These are phyloP conservation scores for Colletotrichum lentis DNA, from an alignment of 2,329 filamentous ascomycete species.

Conservation along the genomic window DNA sequence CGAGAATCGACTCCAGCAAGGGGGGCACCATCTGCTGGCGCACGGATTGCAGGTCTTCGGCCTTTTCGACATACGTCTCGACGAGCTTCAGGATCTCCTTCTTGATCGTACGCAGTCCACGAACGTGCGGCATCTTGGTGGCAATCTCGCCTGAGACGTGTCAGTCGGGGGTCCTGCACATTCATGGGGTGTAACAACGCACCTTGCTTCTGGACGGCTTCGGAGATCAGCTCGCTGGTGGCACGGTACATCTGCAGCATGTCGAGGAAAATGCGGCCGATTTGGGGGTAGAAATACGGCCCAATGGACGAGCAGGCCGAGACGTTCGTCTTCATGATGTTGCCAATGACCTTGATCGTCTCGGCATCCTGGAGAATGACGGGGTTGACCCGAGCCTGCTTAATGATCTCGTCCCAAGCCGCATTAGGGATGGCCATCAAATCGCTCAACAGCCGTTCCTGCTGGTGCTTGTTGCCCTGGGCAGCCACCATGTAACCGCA, in stretches of 20 bases:
- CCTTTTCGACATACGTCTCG: conserved; percentile 97
- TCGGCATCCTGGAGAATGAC: conserved; percentile 88
- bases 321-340: conserved; percentile 99
- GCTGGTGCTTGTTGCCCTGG: conserved; percentile 92
- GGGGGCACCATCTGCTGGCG: conserved; percentile 95
- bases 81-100: conserved; percentile 99
- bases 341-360: conserved; percentile 97
- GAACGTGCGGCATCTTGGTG: conserved; percentile 96
- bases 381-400: conserved; percentile 83
- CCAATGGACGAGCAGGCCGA: conserved; percentile 98
- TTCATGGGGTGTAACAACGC: background rate
- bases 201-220: conserved; percentile 67
- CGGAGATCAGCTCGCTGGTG: conserved; percentile 94
- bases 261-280: conserved; percentile 95
- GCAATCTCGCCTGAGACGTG: conserved; percentile 77
- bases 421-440: conserved; percentile 93
- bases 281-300: conserved; percentile 97
- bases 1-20: conserved; percentile 88
- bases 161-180: background rate
- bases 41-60: conserved; percentile 93
- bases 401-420: conserved; percentile 96
- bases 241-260: conserved; percentile 99
- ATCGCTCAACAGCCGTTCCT: conserved; percentile 89
- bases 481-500: conserved; percentile 99
- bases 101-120: conserved; percentile 95